phyloP scores from a whole-genome alignment of 1,139 yeast genomes.

The Spencermartinsiella ligniputridi region DNA sequence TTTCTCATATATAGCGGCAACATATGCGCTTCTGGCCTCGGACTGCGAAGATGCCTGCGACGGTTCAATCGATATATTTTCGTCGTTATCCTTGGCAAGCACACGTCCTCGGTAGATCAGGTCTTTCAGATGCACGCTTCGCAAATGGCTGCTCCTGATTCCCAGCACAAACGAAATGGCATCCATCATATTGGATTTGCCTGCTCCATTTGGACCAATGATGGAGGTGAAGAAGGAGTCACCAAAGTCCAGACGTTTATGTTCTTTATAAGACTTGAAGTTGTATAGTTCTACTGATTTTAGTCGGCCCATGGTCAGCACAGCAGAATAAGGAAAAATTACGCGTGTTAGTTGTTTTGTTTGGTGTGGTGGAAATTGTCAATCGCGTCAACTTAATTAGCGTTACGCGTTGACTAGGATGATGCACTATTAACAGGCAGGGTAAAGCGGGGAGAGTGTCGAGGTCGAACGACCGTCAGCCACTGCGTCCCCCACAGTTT shows the following conservation, averaged over 20 bases:
- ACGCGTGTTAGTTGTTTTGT: too few relatives aligned
- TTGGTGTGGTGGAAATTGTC: too few relatives aligned
- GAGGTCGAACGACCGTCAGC: too few relatives aligned
- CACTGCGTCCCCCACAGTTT: too few relatives aligned
- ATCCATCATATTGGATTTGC: slow-evolving; percentile 97
- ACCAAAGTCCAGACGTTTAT: slow-evolving; percentile 75
- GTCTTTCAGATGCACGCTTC: slow-evolving; percentile 72
- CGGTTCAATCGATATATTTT: slow-evolving; percentile 14
- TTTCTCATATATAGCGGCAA: slow-evolving; percentile 71
- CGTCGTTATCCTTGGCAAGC: slow-evolving; percentile 26
- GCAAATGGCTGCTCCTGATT: slow-evolving; percentile 65
- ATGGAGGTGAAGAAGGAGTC: slow-evolving; percentile 76
- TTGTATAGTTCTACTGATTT: slow-evolving; percentile 50
- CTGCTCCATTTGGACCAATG: slow-evolving; percentile 98
- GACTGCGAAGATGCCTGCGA: slow-evolving; percentile 12
- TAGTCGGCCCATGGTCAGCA: slow-evolving; percentile 30
- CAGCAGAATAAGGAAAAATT: too few relatives aligned
- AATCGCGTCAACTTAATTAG: too few relatives aligned
- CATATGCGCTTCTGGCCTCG: slow-evolving; percentile 66
- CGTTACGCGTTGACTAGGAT: too few relatives aligned
- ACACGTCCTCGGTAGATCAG: slow-evolving; percentile 73
- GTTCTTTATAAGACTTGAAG: slow-evolving; percentile 87
- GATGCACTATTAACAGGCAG: too few relatives aligned
- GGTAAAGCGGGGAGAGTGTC: too few relatives aligned
- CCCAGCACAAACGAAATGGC: slow-evolving; percentile 96